These are phyloP conservation scores for Schizophyllum amplum DNA, from an alignment of 1,284 basidiomycete genomes.

Conservation along the genomic window DNA sequence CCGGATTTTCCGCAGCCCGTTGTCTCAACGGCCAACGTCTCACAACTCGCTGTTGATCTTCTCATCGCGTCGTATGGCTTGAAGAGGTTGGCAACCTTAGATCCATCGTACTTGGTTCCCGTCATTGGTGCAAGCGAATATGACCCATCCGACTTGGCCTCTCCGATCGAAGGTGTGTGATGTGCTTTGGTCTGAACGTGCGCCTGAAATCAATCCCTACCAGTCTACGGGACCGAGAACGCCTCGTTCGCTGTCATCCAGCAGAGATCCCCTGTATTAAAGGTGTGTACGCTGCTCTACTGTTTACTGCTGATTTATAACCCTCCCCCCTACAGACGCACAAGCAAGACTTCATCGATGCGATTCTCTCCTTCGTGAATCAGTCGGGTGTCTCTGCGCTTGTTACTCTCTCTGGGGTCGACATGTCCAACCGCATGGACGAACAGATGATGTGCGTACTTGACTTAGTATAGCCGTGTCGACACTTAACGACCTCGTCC, in stretches of 20 bases:
- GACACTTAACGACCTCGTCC: constrained; percentile 12
- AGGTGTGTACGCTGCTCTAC: constrained; percentile 32
- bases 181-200: constrained; percentile 1
- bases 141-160: constrained; percentile 49
- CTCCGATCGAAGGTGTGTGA: constrained; percentile 65
- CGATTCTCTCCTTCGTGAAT: constrained; percentile 48
- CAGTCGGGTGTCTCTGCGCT: constrained; percentile 39
- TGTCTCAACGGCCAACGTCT: constrained; percentile 73
- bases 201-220: constrained; percentile 6
- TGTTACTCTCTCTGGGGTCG: constrained; percentile 67
- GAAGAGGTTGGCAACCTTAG: constrained; percentile 50
- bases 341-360: constrained; percentile 59
- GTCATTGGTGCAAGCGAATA: constrained; percentile 61
- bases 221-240: constrained; percentile 56
- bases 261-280: constrained; percentile 70
- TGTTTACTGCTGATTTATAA: background rate
- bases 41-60: constrained; percentile 69
- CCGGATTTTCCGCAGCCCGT: constrained; percentile 44
- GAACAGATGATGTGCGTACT: constrained; percentile 64
- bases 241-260: constrained; percentile 52
- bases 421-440: constrained; percentile 65
- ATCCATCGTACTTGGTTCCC: constrained; percentile 52
- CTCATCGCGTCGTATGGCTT: constrained; percentile 60
- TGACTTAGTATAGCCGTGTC: background rate
- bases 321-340: constrained; percentile 33